Conservation (phyloP, 352 stramenopile genomes). For the Globisporangium spiculum region DNA sequence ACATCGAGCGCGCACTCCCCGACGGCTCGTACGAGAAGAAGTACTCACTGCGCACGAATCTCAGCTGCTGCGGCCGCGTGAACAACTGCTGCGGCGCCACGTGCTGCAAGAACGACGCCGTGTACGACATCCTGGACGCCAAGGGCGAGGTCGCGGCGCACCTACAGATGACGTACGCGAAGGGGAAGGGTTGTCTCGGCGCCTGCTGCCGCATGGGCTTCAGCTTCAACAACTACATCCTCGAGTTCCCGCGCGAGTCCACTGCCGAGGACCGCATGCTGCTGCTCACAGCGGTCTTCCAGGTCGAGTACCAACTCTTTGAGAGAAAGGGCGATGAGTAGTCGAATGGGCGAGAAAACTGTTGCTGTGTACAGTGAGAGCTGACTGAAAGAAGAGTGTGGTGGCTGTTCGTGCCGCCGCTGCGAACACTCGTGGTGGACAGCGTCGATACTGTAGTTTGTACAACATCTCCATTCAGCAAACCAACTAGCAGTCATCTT, state of each 20-base stretch:
- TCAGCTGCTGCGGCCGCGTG: constrained; percentile 50
- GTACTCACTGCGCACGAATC: constrained; percentile 53
- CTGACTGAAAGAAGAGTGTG: not conserved
- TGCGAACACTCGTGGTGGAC: too few species aligned
- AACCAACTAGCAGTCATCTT: too few species aligned
- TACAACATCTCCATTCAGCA: too few species aligned
- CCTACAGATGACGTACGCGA: constrained; percentile 52
- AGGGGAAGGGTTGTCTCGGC: constrained; percentile 17
- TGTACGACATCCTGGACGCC: constrained; percentile 64
- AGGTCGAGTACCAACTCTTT: constrained; percentile 61
- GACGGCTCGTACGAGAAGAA: constrained; percentile 53
- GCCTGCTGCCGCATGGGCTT: constrained; percentile 38
- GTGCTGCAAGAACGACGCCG: constrained; percentile 58
- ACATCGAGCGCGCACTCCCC: constrained; percentile 50
- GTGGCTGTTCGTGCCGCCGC: too few species aligned
- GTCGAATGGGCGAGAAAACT: not conserved
- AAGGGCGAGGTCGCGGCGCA: constrained; percentile 50
- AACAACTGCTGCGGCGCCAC: constrained; percentile 74
- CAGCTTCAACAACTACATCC: constrained; percentile 55
- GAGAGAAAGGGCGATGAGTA: constrained; percentile 26
- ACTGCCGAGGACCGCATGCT: constrained; percentile 52
- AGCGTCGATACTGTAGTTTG: too few species aligned
- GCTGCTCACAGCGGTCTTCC: constrained; percentile 54
- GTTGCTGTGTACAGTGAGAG: not conserved
- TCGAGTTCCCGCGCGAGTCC: constrained; percentile 57